These are phyloP conservation scores for Omphalotus olearius DNA, from an alignment of 1,284 basidiomycete genomes.

Conservation along the genomic window DNA sequence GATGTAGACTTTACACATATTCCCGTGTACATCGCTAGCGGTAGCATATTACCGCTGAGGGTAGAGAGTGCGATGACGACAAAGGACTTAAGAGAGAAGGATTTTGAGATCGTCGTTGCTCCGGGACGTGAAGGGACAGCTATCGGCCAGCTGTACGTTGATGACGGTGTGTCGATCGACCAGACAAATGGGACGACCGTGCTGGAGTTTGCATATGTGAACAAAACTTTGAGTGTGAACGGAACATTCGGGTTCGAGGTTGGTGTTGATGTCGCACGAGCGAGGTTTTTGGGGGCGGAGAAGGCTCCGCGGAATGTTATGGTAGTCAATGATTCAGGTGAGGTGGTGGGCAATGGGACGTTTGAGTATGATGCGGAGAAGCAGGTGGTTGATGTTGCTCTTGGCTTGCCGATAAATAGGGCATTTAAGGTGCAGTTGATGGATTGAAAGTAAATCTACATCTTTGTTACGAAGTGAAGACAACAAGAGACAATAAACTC, in stretches of 20 bases:
- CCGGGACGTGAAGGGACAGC: constrained; percentile 46
- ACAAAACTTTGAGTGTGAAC: constrained; percentile 37
- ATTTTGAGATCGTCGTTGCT: constrained; percentile 62
- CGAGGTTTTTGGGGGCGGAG: constrained; percentile 41
- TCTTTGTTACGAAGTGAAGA: too few species aligned
- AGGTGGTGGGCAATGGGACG: background rate
- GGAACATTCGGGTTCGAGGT: constrained; percentile 48
- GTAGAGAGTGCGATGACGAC: constrained; percentile 56
- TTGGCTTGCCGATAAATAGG: constrained; percentile 32
- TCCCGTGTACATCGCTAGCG: constrained; percentile 59
- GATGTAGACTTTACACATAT: constrained; percentile 55
- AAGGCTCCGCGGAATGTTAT: constrained; percentile 29
- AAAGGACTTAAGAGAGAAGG: constrained; percentile 43
- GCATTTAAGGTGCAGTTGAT: constrained; percentile 27
- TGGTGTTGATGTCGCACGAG: constrained; percentile 39
- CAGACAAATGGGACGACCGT: constrained; percentile 40
- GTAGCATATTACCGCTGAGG: constrained; percentile 53
- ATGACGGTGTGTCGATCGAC: constrained; percentile 57
- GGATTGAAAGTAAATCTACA: background rate
- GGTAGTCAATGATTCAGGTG: constrained; percentile 27
- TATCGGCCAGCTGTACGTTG: constrained; percentile 50
- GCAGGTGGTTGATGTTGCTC: constrained; percentile 37
- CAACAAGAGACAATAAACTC: too few species aligned
- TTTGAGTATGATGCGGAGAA: constrained; percentile 14
- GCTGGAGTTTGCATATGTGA: constrained; percentile 35